phyloP scores from a whole-genome alignment of 164 flowering plant genomes.

The Aristolochia californica region DNA sequence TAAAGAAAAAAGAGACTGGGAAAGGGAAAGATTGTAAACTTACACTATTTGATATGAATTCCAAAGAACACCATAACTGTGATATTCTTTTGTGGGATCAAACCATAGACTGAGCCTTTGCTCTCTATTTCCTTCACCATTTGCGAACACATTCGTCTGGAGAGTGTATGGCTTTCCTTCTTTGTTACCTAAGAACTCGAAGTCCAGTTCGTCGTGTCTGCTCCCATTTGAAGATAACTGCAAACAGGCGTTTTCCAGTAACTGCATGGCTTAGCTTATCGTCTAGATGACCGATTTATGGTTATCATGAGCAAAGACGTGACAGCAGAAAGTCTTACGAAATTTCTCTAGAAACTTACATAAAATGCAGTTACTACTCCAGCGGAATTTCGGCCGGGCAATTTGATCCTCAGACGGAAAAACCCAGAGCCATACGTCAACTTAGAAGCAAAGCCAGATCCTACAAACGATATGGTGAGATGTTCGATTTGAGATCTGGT shows the following conservation, averaged over 20 bases:
- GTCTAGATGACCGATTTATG: background rate
- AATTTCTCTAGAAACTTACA: constrained; percentile 13
- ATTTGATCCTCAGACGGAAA: constrained; percentile 41
- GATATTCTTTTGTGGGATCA: constrained; percentile 51
- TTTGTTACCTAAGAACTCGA: constrained; percentile 69
- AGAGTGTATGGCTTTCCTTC: constrained; percentile 38
- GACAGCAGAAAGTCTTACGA: background rate
- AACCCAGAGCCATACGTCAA: constrained; percentile 37
- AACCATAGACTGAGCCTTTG: constrained; percentile 52
- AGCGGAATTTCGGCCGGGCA: constrained; percentile 32
- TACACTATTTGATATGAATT: constrained; percentile 59
- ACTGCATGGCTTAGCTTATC: background rate
- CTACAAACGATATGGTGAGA: constrained; percentile 22
- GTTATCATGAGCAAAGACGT: background rate
- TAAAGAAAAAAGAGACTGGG: background rate
- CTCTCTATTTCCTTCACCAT: constrained; percentile 51
- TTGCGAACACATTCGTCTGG: constrained; percentile 57
- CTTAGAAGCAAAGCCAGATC: constrained; percentile 52
- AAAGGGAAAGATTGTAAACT: constrained; percentile 6
- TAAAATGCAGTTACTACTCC: constrained; percentile 64
- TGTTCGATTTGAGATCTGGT: too few relatives aligned
- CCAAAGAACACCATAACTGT: constrained; percentile 54
- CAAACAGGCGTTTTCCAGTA: background rate
- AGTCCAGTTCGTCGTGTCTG: constrained; percentile 60
- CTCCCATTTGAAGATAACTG: constrained; percentile 34